Evolutionary conservation across 345 rosid species (phyloP).

Genomic region (Ceriops decandra): DNA sequence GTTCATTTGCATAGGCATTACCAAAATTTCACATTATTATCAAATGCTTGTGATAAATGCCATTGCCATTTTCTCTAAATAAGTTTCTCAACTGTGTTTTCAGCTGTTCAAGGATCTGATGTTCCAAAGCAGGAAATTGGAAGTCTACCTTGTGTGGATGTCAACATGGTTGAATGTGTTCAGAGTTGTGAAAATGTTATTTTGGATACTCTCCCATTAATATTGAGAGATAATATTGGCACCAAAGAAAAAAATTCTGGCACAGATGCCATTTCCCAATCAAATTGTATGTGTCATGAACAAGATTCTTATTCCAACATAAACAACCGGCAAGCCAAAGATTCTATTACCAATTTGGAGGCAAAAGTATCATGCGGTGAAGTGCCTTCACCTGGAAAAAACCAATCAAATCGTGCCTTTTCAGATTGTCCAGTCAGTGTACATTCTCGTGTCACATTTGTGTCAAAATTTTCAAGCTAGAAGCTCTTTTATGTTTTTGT

Average conservation of each 20-base stretch:
- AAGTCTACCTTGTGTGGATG: conserved; percentile 33
- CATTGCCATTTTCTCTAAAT: not conserved
- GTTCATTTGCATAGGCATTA: not conserved
- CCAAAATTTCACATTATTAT: not conserved
- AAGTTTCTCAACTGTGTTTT: conserved; percentile 12
- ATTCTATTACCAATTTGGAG: conserved; percentile 30
- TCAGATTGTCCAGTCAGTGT: conserved; percentile 55
- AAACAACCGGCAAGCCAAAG: conserved; percentile 30
- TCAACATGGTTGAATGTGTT: conserved; percentile 34
- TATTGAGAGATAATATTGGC: conserved; percentile 19
- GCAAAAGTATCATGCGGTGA: conserved; percentile 32
- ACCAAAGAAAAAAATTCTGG: conserved; percentile 27
- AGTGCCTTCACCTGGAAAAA: conserved; percentile 38
- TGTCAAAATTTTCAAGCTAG: conserved; percentile 12
- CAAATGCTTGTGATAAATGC: not conserved
- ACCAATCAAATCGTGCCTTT: conserved; percentile 30
- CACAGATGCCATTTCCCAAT: conserved; percentile 21
- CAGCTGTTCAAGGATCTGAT: conserved; percentile 42
- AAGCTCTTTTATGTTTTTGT: not conserved
- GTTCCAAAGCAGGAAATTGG: conserved; percentile 27
- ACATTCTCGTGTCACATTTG: conserved; percentile 24
- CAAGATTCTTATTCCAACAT: conserved; percentile 22
- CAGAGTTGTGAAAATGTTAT: conserved; percentile 29
- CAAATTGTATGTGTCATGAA: conserved; percentile 30
- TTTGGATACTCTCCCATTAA: conserved; percentile 1